phyloP scores from a whole-genome alignment of 805 yeast genomes.

The Sugiyamaella marilandica region DNA sequence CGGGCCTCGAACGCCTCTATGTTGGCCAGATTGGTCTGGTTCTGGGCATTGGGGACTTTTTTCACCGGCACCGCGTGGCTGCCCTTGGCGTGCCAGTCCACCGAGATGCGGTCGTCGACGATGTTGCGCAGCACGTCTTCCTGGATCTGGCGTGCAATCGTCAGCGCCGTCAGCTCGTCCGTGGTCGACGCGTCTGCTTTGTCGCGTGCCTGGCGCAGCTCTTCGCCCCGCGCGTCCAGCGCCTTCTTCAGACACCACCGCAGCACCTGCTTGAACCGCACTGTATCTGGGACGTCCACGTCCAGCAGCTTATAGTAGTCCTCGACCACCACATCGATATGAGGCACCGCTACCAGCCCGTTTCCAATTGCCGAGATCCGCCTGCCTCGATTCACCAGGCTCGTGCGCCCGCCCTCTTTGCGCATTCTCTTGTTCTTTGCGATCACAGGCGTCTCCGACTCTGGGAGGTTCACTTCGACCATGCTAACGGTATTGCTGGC shows the following conservation, averaged over 20 bases:
- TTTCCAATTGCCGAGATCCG: slow-evolving; percentile 70
- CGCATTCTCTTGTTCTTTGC: slow-evolving; percentile 35
- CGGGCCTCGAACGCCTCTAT: slow-evolving; percentile 44
- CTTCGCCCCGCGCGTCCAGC: slow-evolving; percentile 28
- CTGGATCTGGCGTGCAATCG: slow-evolving; percentile 55
- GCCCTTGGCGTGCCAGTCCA: slow-evolving; percentile 57
- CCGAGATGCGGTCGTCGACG: slow-evolving; percentile 52
- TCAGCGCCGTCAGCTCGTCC: slow-evolving; percentile 24
- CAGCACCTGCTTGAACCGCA: slow-evolving; percentile 62
- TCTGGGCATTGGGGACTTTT: slow-evolving; percentile 52
- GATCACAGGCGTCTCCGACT: slow-evolving; percentile 37
- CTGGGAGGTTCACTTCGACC: slow-evolving; percentile 4
- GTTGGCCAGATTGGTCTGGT: slow-evolving; percentile 46
- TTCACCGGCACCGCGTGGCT: slow-evolving; percentile 28
- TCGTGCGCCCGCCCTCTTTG: slow-evolving; percentile 25
- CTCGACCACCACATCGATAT: slow-evolving; percentile 48
- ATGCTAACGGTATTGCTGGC: not conserved
- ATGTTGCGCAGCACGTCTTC: slow-evolving; percentile 59
- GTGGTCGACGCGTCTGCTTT: slow-evolving; percentile 23
- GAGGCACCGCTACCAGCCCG: slow-evolving; percentile 59
- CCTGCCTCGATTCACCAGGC: slow-evolving; percentile 51
- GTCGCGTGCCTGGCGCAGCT: slow-evolving; percentile 23
- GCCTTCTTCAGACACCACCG: slow-evolving; percentile 62
- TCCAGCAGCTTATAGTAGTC: slow-evolving; percentile 63
- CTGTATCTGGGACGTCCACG: slow-evolving; percentile 61